Percentiles rank a stretch among this genome's conserved stretches.
Evolutionary conservation across 371 early-diverging fungal species (phyloP).

Genomic region (Apophysomyces variabilis): DNA sequence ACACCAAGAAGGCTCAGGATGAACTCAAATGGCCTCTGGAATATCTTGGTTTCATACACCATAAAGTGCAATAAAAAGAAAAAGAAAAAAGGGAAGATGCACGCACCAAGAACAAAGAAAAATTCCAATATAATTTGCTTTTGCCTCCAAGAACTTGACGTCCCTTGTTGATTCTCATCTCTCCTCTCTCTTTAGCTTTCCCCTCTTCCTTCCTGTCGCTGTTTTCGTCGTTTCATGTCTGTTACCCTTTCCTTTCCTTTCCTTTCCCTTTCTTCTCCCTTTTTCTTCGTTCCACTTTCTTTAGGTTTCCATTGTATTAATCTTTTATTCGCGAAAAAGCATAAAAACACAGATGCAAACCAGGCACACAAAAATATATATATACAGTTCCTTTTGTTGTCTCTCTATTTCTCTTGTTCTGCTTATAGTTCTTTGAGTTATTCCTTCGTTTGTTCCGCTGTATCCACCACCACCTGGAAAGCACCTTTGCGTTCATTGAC

Average conservation of each 20-base stretch:
- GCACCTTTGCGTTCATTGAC: constrained; percentile 43
- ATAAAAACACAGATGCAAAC: background rate
- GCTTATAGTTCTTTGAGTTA: background rate
- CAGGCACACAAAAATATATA: background rate
- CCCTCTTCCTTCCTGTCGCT: background rate
- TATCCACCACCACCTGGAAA: constrained; percentile 45
- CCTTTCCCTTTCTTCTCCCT: background rate
- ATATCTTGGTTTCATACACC: constrained; percentile 1
- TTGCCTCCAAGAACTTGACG: constrained; percentile 13
- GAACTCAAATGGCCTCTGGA: constrained; percentile 33
- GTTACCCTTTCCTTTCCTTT: background rate
- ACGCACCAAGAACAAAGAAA: background rate
- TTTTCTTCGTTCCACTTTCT: background rate
- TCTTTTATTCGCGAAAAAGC: constrained; percentile 10
- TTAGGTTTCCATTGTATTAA: constrained; percentile 7
- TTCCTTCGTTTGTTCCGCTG: constrained; percentile 15
- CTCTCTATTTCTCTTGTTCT: background rate
- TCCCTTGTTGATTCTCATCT: background rate
- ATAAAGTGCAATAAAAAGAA: background rate
- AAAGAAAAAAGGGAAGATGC: constrained; percentile 2
- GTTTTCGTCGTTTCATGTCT: too few relatives aligned
- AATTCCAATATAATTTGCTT: background rate
- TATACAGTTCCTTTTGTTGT: constrained; percentile 2
- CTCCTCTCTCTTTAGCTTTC: background rate
- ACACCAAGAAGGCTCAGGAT: constrained; percentile 28